Evolutionary conservation across 345 rosid genomes (phyloP).

Genomic region (Gossypioides kirkii): DNA sequence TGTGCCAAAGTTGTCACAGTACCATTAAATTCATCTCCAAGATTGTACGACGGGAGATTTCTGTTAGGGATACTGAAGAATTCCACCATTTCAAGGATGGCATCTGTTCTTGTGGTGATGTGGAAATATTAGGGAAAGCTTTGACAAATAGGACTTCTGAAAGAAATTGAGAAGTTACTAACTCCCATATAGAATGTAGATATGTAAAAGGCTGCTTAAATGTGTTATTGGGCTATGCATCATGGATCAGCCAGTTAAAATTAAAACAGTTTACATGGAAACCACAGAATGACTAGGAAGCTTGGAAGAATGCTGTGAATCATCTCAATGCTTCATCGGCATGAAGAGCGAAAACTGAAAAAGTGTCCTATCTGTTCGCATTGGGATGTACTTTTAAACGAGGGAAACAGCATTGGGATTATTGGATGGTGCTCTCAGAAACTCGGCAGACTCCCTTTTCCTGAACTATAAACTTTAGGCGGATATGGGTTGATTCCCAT

Average conservation of each 20-base stretch:
- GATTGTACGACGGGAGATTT: constrained; percentile 66
- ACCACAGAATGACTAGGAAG: background rate
- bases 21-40: constrained; percentile 63
- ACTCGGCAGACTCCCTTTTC: background rate
- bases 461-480: background rate
- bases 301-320: background rate
- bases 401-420: background rate
- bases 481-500: background rate
- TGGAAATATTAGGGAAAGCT: constrained; percentile 36
- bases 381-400: background rate
- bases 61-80: constrained; percentile 69
- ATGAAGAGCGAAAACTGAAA: background rate
- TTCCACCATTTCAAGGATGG: constrained; percentile 82
- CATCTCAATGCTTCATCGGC: background rate
- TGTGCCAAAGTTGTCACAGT: constrained; percentile 68
- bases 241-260: background rate
- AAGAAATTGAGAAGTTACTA: background rate
- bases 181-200: background rate
- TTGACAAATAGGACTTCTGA: constrained; percentile 4
- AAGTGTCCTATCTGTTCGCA: background rate
- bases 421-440: background rate
- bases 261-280: background rate
- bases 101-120: constrained; percentile 71
- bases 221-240: background rate
- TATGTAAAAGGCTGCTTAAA: constrained; percentile 3